A percentile compares a stretch with the other conserved stretches of the same genome.
Conservation (phyloP, 495 filamentous ascomycete genomes). For the Penicilliopsis zonata region DNA sequence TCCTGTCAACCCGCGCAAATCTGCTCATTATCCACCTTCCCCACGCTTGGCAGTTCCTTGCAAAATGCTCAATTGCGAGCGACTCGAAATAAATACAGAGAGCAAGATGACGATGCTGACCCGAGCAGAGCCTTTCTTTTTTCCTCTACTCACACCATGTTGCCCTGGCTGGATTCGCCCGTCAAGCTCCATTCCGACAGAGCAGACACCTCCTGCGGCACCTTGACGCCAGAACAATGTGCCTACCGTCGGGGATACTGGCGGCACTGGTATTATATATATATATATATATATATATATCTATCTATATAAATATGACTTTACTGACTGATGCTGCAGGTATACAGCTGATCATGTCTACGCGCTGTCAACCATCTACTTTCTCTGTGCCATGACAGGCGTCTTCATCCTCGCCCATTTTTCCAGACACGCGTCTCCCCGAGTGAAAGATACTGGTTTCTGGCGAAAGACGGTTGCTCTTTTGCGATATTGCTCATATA, state of each 20-base stretch:
- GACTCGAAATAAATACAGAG: no score
- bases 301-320: no score
- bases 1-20: conserved; percentile 11
- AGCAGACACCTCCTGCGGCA: conserved; percentile 25
- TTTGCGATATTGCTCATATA: conserved; percentile 28
- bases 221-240: conserved; percentile 34
- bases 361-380: conserved; percentile 34
- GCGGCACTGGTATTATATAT: conserved; percentile 35
- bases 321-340: conserved; percentile 14
- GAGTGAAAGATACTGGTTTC: conserved; percentile 6
- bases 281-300: no score
- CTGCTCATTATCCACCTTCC: conserved; percentile 9
- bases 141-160: conserved; percentile 1
- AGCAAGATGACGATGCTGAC: conserved; percentile 5
- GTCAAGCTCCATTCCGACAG: conserved; percentile 37
- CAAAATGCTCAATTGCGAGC: conserved; percentile 18
- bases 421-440: conserved; percentile 10
- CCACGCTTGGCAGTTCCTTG: not conserved
- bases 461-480: conserved; percentile 15
- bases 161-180: conserved; percentile 34
- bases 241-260: conserved; percentile 31
- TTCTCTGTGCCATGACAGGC: conserved; percentile 33
- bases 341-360: conserved; percentile 42
- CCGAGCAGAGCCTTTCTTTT: not conserved
- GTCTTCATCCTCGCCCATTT: conserved; percentile 32